phyloP scores from a whole-genome alignment of 2,329 filamentous ascomycete genomes.

The Diaporthe citrichinensis region DNA sequence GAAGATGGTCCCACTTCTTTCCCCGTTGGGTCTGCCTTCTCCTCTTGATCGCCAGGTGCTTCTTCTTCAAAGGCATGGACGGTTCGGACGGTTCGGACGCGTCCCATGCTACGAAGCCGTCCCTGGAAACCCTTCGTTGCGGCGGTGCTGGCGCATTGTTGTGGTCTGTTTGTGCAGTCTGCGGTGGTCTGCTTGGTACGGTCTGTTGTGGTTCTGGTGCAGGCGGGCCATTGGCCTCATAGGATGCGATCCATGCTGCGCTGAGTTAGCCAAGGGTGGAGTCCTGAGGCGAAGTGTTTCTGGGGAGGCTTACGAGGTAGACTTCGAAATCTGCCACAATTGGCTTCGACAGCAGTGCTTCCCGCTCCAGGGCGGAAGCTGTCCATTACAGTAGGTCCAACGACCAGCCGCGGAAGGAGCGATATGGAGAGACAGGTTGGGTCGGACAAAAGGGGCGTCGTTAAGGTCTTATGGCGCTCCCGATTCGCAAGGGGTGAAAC shows the following conservation, averaged over 20 bases:
- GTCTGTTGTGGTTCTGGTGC: constrained; percentile 56
- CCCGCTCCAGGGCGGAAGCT: constrained; percentile 35
- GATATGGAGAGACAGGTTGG: neutral
- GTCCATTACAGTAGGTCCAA: constrained; percentile 37
- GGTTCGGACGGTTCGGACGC: constrained; percentile 57
- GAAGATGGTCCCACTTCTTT: constrained; percentile 72
- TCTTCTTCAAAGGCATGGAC: constrained; percentile 51
- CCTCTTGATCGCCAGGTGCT: constrained; percentile 62
- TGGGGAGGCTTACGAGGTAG: constrained; percentile 49
- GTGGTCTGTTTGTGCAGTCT: constrained; percentile 57
- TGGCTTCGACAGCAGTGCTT: constrained; percentile 40
- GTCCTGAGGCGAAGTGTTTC: neutral
- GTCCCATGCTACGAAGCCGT: constrained; percentile 61
- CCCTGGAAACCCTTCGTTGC: constrained; percentile 60
- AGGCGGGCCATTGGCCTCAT: constrained; percentile 56
- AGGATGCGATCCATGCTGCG: constrained; percentile 65
- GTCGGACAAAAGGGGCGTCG: constrained; percentile 10
- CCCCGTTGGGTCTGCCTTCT: constrained; percentile 64
- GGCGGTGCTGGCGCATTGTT: constrained; percentile 58
- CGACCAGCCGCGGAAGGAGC: constrained; percentile 10
- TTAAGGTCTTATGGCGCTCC: neutral
- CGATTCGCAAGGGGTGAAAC: constrained; percentile 38
- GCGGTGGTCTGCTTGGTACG: constrained; percentile 56
- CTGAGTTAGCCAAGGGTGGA: constrained; percentile 9
- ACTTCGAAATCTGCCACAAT: constrained; percentile 47